A percentile compares a stretch with the other conserved stretches of the same genome.
Conservation (phyloP, 805 yeast species). For the Nadsonia fulvescens region DNA sequence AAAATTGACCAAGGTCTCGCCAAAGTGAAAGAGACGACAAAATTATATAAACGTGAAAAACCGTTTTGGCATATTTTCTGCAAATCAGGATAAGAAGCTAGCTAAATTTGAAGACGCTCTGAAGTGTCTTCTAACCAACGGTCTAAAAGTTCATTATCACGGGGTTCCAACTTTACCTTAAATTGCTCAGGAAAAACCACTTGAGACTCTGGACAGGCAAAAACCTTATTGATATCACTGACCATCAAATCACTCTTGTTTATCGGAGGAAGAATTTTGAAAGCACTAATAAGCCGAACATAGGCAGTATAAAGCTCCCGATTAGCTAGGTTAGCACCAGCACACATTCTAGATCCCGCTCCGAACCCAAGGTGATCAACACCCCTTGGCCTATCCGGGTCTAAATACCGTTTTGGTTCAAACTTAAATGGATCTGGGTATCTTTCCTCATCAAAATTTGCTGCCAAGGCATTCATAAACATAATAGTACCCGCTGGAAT, state of each 20-base stretch:
- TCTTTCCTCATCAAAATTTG: conserved; percentile 37
- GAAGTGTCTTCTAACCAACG: too few relatives aligned
- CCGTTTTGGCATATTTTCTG: too few relatives aligned
- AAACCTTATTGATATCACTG: conserved; percentile 33
- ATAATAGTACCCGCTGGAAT: conserved; percentile 42
- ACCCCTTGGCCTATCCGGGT: conserved; percentile 8
- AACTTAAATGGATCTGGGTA: conserved; percentile 14
- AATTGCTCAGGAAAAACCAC: conserved; percentile 42
- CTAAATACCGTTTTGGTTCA: conserved; percentile 17
- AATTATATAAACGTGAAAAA: too few relatives aligned
- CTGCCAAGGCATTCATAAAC: conserved; percentile 53
- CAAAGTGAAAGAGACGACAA: too few relatives aligned
- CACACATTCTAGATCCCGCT: conserved; percentile 54
- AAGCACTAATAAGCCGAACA: conserved; percentile 33
- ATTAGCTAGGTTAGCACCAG: conserved; percentile 47
- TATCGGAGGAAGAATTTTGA: conserved; percentile 30
- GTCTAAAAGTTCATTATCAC: conserved; percentile 16
- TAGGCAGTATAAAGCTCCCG: conserved; percentile 45
- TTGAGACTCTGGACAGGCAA: conserved; percentile 35
- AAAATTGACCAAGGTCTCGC: too few relatives aligned
- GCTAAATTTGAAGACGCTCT: too few relatives aligned
- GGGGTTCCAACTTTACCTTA: conserved; percentile 18
- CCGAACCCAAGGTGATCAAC: conserved; percentile 37
- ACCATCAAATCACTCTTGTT: conserved; percentile 21
- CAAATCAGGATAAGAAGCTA: too few relatives aligned